Evolutionary conservation across 805 yeast genomes (phyloP), one percentile per base, ranked within the genome.

Genomic region (Wickerhamiella azyma): DNA sequence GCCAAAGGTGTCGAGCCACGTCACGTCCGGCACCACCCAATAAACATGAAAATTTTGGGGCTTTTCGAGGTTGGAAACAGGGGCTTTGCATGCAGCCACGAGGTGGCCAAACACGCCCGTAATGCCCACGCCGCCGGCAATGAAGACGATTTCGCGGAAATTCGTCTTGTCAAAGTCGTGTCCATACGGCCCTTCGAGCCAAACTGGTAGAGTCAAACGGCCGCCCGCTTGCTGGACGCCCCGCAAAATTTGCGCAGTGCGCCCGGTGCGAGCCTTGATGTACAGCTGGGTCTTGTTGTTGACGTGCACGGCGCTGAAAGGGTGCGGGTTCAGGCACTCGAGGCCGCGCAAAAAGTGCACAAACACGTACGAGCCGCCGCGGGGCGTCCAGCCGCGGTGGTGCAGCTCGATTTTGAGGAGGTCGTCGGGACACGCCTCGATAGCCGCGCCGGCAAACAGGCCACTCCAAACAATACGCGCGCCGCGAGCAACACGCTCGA

Each of bases 301-400:
- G 11, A 39, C 37, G 13, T 35, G 29, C 9, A 47, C 44, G 7
- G 57, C 49, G 7, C 85, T 76, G 61, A 81, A 79, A 2, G 88
- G 86, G 58, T 80, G 85, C 2, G 79, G 72, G 55, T 79, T 83
- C 76, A 78, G 79, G 59, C 77, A 74, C 35, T 69, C 60, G 9
- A 61, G 48, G 39, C 67, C 66, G 24, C 54, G 62, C 47, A 77
- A 52, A 45, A 76, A 68, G 52, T 72, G 74, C 17, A 77, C 59
- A 62, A 75, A 77, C 35, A 75, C 75, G 59, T 63, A 74, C 14
- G 71, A 66, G 28, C 82, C 81, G 3, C 83, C 78, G 47, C 54
- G 61, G 16, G 70, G 64, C 32, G 62, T 63, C 68, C 77, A 71
- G 41, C 55, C 56, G 6, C 56, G 55, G 45, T 62, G 52, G 33